Percentiles rank a stretch among this genome's conserved stretches.
phyloP scores from a whole-genome alignment of 75 land plant genomes.

The Sequoia sempervirens region DNA sequence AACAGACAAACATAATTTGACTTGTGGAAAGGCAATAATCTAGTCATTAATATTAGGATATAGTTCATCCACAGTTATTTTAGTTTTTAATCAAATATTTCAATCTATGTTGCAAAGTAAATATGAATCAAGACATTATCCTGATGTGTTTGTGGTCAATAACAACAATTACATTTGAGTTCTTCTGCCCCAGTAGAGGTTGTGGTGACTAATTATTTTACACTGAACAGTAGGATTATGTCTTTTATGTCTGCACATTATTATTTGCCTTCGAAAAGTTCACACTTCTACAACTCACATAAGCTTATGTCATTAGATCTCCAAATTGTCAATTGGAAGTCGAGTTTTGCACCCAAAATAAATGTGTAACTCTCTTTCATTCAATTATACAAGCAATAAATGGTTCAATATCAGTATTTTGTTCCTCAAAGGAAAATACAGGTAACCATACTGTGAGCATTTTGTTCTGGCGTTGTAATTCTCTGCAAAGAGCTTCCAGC shows the following conservation, averaged over 20 bases:
- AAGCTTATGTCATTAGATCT: neutral
- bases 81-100: neutral
- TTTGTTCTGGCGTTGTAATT: conserved; percentile 93
- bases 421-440: neutral
- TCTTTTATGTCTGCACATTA: neutral
- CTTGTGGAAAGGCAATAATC: neutral
- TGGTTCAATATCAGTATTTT: neutral
- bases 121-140: neutral
- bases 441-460: conserved; percentile 60
- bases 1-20: neutral
- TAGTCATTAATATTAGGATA: neutral
- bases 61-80: neutral
- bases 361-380: neutral
- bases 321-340: neutral
- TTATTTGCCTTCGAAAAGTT: neutral
- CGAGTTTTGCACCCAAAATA: neutral
- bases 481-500: conserved; percentile 94
- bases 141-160: neutral
- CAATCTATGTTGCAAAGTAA: neutral
- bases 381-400: neutral
- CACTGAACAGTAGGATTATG: neutral
- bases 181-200: neutral
- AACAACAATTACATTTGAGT: neutral
- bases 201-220: neutral
- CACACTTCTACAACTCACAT: neutral